phyloP scores from a whole-genome alignment of 257 asterid genomes.

The Solanum sejunctum region DNA sequence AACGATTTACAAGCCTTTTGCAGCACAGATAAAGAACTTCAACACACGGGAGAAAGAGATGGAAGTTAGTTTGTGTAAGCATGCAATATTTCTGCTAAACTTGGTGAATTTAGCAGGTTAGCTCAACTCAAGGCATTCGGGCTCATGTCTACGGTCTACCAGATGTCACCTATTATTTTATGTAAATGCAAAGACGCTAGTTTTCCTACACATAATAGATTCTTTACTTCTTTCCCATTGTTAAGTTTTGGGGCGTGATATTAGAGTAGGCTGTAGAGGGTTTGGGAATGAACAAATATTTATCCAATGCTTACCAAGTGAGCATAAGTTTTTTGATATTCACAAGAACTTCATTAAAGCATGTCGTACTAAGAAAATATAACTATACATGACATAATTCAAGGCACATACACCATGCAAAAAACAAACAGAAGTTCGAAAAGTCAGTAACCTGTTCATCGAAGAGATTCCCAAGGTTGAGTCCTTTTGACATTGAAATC shows the following conservation, averaged over 20 bases:
- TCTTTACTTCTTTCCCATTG: neutral
- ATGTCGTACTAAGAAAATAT: neutral
- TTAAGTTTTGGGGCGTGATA: neutral
- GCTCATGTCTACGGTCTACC: neutral
- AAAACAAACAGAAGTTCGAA: neutral
- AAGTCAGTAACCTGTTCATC: slow-evolving; percentile 50
- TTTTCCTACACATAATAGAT: neutral
- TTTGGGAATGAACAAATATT: neutral
- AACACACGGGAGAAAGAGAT: neutral
- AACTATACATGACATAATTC: neutral
- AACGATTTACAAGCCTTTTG: neutral
- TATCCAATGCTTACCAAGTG: neutral
- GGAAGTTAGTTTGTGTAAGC: neutral
- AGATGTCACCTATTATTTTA: neutral
- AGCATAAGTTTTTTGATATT: neutral
- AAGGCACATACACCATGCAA: neutral
- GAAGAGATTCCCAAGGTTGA: slow-evolving; percentile 77
- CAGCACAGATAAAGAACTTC: neutral
- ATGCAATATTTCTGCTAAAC: neutral
- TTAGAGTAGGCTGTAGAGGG: neutral
- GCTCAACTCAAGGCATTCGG: neutral
- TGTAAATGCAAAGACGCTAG: neutral
- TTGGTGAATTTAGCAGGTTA: neutral
- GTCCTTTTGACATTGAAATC: slow-evolving; percentile 90
- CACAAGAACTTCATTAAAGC: neutral